Conservation (phyloP, 805 yeast genomes). For the Wickerhamomyces mucosus region DNA sequence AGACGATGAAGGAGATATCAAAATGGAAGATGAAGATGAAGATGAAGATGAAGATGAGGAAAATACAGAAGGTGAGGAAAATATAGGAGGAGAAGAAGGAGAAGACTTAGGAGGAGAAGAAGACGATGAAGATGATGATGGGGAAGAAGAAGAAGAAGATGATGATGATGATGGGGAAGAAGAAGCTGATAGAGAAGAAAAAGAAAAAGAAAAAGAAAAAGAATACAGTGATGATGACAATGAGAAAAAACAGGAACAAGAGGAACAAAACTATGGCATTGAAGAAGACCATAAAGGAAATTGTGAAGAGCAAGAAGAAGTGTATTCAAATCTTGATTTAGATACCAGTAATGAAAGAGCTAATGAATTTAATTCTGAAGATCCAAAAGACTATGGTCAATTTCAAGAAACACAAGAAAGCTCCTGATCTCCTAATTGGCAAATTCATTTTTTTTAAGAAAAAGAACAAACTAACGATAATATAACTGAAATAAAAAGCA, state of each 20-base stretch:
- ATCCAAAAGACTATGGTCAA: too few species aligned
- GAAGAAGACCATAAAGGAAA: too few species aligned
- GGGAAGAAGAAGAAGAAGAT: conserved; percentile 4
- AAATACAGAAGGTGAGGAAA: conserved; percentile 3
- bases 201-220: conserved; percentile 3
- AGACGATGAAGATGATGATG: conserved; percentile 7
- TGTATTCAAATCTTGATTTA: too few species aligned
- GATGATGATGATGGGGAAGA: not conserved
- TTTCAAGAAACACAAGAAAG: too few species aligned
- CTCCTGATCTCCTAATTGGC: too few species aligned
- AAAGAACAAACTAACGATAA: too few species aligned
- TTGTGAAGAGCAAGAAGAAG: too few species aligned
- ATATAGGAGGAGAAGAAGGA: conserved; percentile 7
- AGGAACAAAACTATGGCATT: too few species aligned
- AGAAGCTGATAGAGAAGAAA: not conserved
- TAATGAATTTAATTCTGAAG: too few species aligned
- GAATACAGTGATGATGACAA: conserved; percentile 1
- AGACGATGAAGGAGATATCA: not conserved
- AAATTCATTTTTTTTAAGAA: too few species aligned
- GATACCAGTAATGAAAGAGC: too few species aligned
- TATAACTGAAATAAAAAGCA: too few species aligned
- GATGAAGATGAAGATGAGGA: not conserved
- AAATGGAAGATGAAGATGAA: not conserved
- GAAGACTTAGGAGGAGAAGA: conserved; percentile 8
- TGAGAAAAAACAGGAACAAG: not conserved